Conservation (phyloP, 768 basidiomycete genomes). For the Mrakia gelida region DNA sequence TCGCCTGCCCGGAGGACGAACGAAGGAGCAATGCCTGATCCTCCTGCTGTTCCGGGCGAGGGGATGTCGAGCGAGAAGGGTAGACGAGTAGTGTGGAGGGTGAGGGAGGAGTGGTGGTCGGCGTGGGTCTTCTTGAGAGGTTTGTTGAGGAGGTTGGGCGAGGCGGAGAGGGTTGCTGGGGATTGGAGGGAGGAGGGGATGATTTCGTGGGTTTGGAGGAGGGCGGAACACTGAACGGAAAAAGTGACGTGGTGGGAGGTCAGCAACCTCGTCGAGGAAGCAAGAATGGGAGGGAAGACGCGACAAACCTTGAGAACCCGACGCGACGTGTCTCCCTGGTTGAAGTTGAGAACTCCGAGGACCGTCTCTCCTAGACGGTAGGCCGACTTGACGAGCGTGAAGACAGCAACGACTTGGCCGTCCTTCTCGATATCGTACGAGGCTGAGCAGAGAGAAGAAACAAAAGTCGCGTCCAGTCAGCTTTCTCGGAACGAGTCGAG, state of each 20-base stretch:
- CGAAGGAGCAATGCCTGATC: conserved; percentile 36
- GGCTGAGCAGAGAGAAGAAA: conserved; percentile 49
- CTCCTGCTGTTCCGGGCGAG: conserved; percentile 73
- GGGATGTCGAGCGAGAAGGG: conserved; percentile 90
- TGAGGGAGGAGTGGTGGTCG: conserved; percentile 75
- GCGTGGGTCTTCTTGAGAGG: conserved; percentile 57
- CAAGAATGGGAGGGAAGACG: neutral
- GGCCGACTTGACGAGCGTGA: conserved; percentile 87
- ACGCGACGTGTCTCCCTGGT: conserved; percentile 62
- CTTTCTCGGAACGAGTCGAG: too few relatives aligned
- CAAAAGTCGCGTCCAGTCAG: neutral
- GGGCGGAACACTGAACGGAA: conserved; percentile 68
- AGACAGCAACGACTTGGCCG: conserved; percentile 76
- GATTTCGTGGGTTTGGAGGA: conserved; percentile 78
- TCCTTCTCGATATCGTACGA: conserved; percentile 96
- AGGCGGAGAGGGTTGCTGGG: conserved; percentile 53
- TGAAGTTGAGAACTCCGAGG: conserved; percentile 79
- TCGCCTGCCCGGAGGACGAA: conserved; percentile 64
- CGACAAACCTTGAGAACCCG: conserved; percentile 76
- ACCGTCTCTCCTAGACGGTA: conserved; percentile 91
- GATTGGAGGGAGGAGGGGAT: conserved; percentile 43
- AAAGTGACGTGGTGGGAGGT: neutral
- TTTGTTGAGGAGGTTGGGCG: conserved; percentile 43
- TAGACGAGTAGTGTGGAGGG: conserved; percentile 65
- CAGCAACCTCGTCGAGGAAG: conserved; percentile 13